Evolutionary conservation across 257 asterid species (phyloP).

Genomic region (Fraxinus cuspidata): DNA sequence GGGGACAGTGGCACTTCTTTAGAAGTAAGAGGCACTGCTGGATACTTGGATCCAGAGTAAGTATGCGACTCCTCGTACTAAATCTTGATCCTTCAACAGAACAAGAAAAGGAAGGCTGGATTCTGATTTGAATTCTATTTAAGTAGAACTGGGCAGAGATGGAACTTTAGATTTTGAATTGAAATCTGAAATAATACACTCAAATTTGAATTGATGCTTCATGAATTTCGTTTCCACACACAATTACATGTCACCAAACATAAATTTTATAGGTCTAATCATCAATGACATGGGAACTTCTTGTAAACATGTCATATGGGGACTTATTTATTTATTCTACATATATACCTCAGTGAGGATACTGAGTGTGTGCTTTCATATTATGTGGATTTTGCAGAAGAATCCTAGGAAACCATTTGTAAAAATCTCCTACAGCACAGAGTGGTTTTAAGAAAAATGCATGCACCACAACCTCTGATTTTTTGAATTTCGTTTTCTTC

Average conservation of each 20-base stretch:
- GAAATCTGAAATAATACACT: background rate
- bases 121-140: background rate
- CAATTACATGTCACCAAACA: slow-evolving; percentile 5
- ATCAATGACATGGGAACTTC: background rate
- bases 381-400: background rate
- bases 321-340: background rate
- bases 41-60: slow-evolving; percentile 87
- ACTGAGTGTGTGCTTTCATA: background rate
- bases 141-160: background rate
- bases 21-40: slow-evolving; percentile 87
- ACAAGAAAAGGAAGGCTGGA: background rate
- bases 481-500: slow-evolving; percentile 19
- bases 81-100: slow-evolving; percentile 5
- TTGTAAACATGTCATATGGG: background rate
- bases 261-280: background rate
- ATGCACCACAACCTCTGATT: slow-evolving; percentile 5
- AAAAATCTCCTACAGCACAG: background rate
- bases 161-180: background rate
- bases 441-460: background rate
- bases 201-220: background rate
- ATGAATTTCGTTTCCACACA: background rate
- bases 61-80: slow-evolving; percentile 29
- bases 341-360: background rate
- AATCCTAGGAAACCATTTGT: slow-evolving; percentile 1
- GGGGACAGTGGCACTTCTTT: slow-evolving; percentile 80